Percentiles rank a stretch among this genome's conserved stretches.
phyloP scores from a whole-genome alignment of 1,139 yeast genomes.

The Yamadazyma siamensis region DNA sequence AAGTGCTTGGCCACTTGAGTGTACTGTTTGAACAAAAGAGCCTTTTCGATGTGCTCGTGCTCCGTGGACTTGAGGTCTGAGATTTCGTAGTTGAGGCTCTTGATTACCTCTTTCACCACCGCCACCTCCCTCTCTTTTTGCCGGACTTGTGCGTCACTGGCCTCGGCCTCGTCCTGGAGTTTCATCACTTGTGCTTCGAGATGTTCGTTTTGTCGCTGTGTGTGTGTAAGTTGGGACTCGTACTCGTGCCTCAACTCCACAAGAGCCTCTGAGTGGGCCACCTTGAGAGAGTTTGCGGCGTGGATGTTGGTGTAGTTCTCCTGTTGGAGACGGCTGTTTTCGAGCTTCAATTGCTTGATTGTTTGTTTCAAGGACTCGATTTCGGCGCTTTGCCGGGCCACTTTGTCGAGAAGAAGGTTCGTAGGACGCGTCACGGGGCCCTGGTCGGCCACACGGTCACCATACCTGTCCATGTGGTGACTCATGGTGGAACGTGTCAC shows the following conservation, averaged over 20 bases:
- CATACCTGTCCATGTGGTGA: no score
- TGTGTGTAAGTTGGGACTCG: no score
- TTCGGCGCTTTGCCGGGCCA: constrained; percentile 6
- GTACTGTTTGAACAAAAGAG: constrained; percentile 4
- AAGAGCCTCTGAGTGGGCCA: constrained; percentile 1
- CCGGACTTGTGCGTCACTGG: background rate
- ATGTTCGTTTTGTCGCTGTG: background rate
- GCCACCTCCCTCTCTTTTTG: constrained; percentile 4
- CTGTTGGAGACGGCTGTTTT: constrained; percentile 9
- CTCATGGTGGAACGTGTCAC: no score
- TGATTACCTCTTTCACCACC: constrained; percentile 4
- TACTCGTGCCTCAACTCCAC: constrained; percentile 2
- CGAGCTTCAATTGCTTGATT: constrained; percentile 8
- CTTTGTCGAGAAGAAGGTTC: constrained; percentile 7
- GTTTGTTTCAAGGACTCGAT: constrained; percentile 6
- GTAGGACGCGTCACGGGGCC: constrained; percentile 2
- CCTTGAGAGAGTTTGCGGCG: constrained; percentile 3
- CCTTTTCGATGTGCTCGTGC: constrained; percentile 1
- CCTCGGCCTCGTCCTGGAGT: constrained; percentile 2
- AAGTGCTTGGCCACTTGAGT: constrained; percentile 5
- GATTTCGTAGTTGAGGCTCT: constrained; percentile 5
- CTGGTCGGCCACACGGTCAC: no score
- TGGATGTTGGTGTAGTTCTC: constrained; percentile 7
- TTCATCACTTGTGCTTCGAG: background rate
- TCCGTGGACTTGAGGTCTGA: constrained; percentile 3